A percentile compares a stretch with the other conserved stretches of the same genome.
These are phyloP conservation scores for Effrenium voratum DNA, from an alignment of 73 alveolate genomes.

Conservation along the genomic window DNA sequence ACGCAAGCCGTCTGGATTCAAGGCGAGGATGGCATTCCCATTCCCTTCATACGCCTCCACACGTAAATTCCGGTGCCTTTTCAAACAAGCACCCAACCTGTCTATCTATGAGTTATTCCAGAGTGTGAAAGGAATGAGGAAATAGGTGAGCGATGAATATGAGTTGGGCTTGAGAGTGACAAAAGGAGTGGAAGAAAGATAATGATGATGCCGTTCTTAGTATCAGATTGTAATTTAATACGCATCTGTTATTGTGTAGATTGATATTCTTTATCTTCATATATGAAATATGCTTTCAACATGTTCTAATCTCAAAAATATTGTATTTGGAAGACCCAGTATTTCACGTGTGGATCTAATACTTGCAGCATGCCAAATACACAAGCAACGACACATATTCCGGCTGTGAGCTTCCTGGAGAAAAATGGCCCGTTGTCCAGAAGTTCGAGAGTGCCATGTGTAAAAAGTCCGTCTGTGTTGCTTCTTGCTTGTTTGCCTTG, in stretches of 20 bases:
- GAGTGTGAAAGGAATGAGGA: background rate
- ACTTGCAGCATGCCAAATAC: background rate
- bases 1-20: too few relatives aligned
- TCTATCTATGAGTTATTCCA: background rate
- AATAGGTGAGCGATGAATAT: background rate
- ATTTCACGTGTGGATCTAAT: background rate
- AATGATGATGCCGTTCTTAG: background rate
- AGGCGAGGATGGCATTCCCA: too few relatives aligned
- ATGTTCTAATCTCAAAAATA: too few relatives aligned
- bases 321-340: background rate
- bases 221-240: background rate
- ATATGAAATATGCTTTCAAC: background rate
- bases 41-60: too few relatives aligned
- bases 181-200: background rate
- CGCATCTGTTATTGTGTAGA: background rate
- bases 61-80: too few relatives aligned
- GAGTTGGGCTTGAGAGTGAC: background rate
- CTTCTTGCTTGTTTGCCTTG: too few relatives aligned
- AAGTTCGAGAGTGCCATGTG: too few relatives aligned
- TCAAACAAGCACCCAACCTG: too few relatives aligned
- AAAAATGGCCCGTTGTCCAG: background rate
- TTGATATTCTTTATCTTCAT: background rate
- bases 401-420: background rate
- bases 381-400: background rate
- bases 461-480: too few relatives aligned